Percentiles rank a stretch among this genome's conserved stretches.
Evolutionary conservation across 2,329 filamentous ascomycete genomes (phyloP).

Genomic region (Aureobasidium pullulans): DNA sequence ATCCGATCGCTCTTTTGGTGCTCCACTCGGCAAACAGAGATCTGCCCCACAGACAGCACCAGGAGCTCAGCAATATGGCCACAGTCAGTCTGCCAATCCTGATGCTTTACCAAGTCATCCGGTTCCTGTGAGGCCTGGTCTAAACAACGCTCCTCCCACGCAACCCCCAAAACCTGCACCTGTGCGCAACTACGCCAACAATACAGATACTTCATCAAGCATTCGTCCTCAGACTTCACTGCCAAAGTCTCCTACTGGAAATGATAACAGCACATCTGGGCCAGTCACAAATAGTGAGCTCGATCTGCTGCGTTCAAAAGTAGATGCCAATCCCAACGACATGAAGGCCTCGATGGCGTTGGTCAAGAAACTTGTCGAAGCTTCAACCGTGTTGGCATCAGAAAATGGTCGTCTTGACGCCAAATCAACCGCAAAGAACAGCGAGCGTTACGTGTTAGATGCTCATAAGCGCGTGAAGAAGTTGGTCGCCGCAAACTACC

Average conservation of each 20-base stretch:
- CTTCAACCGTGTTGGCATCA: conserved; percentile 69
- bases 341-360: conserved; percentile 63
- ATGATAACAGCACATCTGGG: conserved; percentile 20
- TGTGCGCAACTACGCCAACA: conserved; percentile 39
- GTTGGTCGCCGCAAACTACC: conserved; percentile 62
- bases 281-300: conserved; percentile 74
- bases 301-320: conserved; percentile 61
- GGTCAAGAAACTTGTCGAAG: conserved; percentile 80
- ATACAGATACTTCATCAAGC: neutral
- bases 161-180: conserved; percentile 42
- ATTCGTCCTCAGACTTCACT: neutral
- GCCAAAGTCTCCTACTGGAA: conserved; percentile 3
- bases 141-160: conserved; percentile 30
- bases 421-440: conserved; percentile 53
- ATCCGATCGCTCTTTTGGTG: conserved; percentile 14
- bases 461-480: conserved; percentile 91
- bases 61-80: conserved; percentile 5
- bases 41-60: neutral
- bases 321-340: conserved; percentile 66
- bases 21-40: conserved; percentile 22
- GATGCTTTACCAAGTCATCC: conserved; percentile 52
- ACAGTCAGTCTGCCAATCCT: conserved; percentile 35
- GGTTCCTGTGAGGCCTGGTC: conserved; percentile 46
- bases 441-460: conserved; percentile 78
- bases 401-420: conserved; percentile 66